Evolutionary conservation across 306 rosid species (phyloP).

Genomic region (Begonia masoniana): DNA sequence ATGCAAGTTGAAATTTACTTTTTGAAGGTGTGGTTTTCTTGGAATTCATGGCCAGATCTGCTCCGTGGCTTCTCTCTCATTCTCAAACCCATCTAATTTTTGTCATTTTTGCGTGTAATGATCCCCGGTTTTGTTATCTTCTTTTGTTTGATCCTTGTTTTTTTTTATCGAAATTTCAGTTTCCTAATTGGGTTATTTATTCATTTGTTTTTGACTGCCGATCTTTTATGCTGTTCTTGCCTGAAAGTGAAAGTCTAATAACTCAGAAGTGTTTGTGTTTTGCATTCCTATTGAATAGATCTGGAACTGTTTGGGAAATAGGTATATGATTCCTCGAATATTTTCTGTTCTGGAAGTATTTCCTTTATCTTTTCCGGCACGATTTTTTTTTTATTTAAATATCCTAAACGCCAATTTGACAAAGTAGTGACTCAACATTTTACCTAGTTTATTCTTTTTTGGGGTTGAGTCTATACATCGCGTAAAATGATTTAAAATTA

Average conservation of each 20-base stretch:
- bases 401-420: no score
- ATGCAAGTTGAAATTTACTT: no score
- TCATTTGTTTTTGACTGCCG: neutral
- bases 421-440: no score
- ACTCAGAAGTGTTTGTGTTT: neutral
- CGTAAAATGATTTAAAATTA: neutral
- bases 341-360: no score
- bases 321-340: no score
- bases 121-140: constrained; percentile 9
- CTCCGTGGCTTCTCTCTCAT: neutral
- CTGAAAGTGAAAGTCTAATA: neutral
- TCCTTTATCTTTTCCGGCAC: no score
- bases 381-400: no score
- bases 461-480: neutral
- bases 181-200: neutral
- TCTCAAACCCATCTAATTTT: constrained; percentile 8
- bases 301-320: no score
- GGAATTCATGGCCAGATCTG: neutral
- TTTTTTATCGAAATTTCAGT: neutral
- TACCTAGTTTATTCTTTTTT: no score
- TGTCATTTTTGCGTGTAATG: constrained; percentile 39
- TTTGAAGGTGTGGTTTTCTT: neutral
- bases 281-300: neutral
- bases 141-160: neutral
- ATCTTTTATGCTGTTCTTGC: neutral